Evolutionary conservation across 495 filamentous ascomycete species (phyloP), one percentile per base, ranked within the genome.

Genomic region (Penicillium roqueforti): DNA sequence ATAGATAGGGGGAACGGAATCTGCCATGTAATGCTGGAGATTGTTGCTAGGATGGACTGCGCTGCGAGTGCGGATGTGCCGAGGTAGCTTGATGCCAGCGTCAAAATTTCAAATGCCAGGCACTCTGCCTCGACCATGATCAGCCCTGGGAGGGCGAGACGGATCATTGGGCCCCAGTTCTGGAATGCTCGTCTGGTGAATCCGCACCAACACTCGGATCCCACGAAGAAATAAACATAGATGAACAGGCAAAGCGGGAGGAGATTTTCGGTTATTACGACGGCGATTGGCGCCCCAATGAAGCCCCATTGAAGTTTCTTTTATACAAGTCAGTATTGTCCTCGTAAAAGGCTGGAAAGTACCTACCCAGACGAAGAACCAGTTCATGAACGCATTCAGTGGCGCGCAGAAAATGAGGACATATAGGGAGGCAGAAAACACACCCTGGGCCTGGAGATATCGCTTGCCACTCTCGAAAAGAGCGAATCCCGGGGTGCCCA

Each of bases 71-170:
- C 79, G 1, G 80, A 78, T 0, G 86, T 86, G 19, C 83, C 85
- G 46, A 92, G 82, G 52, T 87, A 85, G 16, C 83, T 83, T 0
- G 86, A 81, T 6, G 82, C 80, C 11, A 93, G 75, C 0, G 88
- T 92, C 40, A 93, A 68, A 36, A 92, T 78, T 63, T 92, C 89
- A 59, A 93, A 92, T 16, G 89, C 89, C 5, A 95, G 79, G 68
- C 83, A 92, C 65, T 96, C 92, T 6, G 92, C 91, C 66, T 93
- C 86, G 1, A 97, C 87, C 89, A 96, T 96, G 38, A 95, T 69
- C 64, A 96, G 81, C 3, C 92, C 92, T 0, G 87, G 91, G 16
- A 96, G 68, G 0, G 91, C 89, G 14, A 97, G 84, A 47, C 80
- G 75, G 61, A 97, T 80, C 91, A 95, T 93, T 1, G 87, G 88